Evolutionary conservation across 305 asterid species (phyloP).

Genomic region (Fraxinus ornus): DNA sequence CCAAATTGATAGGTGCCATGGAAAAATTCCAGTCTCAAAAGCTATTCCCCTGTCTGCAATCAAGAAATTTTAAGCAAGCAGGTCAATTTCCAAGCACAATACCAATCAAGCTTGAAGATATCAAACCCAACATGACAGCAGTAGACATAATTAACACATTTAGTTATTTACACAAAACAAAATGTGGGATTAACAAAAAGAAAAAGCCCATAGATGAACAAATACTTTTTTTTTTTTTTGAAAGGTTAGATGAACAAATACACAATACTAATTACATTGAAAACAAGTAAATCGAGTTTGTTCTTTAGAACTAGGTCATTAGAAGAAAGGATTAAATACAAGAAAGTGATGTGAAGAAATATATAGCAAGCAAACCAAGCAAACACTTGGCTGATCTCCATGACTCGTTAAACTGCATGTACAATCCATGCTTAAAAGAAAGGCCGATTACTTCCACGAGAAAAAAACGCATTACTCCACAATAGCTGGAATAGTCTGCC

Average conservation of each 20-base stretch:
- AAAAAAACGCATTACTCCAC: neutral
- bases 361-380: neutral
- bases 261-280: neutral
- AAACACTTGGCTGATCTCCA: neutral
- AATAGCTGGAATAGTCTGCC: conserved; percentile 3
- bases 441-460: conserved; percentile 4
- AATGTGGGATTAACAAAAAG: neutral
- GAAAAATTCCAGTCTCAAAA: neutral
- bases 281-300: neutral
- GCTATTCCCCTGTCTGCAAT: neutral
- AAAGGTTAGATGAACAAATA: neutral
- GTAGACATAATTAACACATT: neutral
- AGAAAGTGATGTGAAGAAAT: neutral
- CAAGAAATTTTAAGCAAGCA: neutral
- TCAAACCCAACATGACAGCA: too few species aligned
- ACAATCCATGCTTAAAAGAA: neutral
- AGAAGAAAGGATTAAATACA: neutral
- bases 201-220: neutral
- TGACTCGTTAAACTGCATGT: neutral
- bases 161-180: neutral
- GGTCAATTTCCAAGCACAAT: neutral
- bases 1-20: neutral
- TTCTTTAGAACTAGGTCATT: neutral
- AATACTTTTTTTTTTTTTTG: neutral
- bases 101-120: too few species aligned